These are phyloP conservation scores for Hevea brasiliensis DNA, from an alignment of 345 rosid genomes.

Conservation along the genomic window DNA sequence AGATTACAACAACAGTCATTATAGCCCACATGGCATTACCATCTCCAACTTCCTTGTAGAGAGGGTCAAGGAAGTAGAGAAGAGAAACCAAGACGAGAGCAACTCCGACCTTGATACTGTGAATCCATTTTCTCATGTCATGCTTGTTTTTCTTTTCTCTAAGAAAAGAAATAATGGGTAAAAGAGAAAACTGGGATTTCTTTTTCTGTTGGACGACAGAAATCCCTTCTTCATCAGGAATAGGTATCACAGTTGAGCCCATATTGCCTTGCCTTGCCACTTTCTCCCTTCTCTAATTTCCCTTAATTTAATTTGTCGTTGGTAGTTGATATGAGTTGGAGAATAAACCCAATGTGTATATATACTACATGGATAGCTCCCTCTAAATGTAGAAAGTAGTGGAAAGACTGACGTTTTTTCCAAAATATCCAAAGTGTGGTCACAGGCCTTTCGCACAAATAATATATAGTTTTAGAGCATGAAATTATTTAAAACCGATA, in stretches of 20 bases:
- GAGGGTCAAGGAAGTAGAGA: slow-evolving; percentile 53
- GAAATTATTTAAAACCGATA: too few relatives aligned
- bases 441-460: slow-evolving; percentile 13
- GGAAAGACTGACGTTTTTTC: not conserved
- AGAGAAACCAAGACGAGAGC: slow-evolving; percentile 65
- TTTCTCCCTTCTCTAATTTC: not conserved
- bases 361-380: slow-evolving; percentile 18
- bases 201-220: slow-evolving; percentile 11
- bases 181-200: slow-evolving; percentile 8
- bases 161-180: slow-evolving; percentile 16
- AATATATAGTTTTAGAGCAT: too few relatives aligned
- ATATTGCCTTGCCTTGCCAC: slow-evolving; percentile 1
- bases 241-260: slow-evolving; percentile 42
- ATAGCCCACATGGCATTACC: slow-evolving; percentile 76
- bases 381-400: not conserved
- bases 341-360: slow-evolving; percentile 4
- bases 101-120: slow-evolving; percentile 60
- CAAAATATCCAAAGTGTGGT: slow-evolving; percentile 6
- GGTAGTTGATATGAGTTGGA: slow-evolving; percentile 2
- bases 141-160: slow-evolving; percentile 21
- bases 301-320: not conserved
- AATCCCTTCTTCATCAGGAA: slow-evolving; percentile 30
- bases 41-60: slow-evolving; percentile 57
- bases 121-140: slow-evolving; percentile 41
- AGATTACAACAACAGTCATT: slow-evolving; percentile 76